These are phyloP conservation scores for Geranomyces michiganensis DNA, from an alignment of 192 early-diverging fungal species.

Conservation along the genomic window DNA sequence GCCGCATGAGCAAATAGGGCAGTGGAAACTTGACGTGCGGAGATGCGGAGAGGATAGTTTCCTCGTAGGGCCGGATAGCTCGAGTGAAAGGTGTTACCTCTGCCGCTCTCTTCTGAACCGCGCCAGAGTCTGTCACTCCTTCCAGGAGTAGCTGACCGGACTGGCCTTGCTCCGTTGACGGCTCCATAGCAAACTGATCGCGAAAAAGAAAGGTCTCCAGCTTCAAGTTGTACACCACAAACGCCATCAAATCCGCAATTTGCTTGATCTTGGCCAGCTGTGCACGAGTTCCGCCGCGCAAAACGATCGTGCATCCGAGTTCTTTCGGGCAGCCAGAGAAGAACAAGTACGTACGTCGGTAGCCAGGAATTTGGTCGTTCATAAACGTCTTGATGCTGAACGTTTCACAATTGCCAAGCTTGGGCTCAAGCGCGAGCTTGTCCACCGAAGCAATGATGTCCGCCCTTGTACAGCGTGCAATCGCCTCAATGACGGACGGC, in stretches of 20 bases:
- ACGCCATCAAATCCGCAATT: constrained; percentile 80
- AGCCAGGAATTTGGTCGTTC: constrained; percentile 77
- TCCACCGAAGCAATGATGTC: constrained; percentile 83
- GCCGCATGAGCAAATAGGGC: constrained; percentile 73
- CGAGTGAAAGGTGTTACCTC: constrained; percentile 30
- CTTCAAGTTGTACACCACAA: constrained; percentile 84
- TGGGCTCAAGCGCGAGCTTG: constrained; percentile 71
- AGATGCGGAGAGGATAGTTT: constrained; percentile 83
- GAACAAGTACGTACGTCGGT: constrained; percentile 83
- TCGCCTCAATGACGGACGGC: constrained; percentile 76
- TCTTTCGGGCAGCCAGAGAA: constrained; percentile 83
- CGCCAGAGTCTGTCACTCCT: neutral
- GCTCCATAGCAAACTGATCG: constrained; percentile 69
- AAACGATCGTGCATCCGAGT: constrained; percentile 82
- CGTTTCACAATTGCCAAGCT: constrained; percentile 74
- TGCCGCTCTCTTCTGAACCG: neutral
- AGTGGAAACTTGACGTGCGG: constrained; percentile 84
- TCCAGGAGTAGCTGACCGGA: constrained; percentile 1
- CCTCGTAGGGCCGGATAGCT: constrained; percentile 61
- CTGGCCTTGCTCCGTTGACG: constrained; percentile 8
- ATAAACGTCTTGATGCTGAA: constrained; percentile 83
- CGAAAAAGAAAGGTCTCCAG: constrained; percentile 80
- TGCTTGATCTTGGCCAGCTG: constrained; percentile 76
- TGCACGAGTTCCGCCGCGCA: constrained; percentile 79
- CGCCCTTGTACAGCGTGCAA: constrained; percentile 85